Evolutionary conservation across 2,329 filamentous ascomycete genomes (phyloP), one percentile per base, ranked within the genome.

Genomic region (Magnaporthiopsis rhizophila): DNA sequence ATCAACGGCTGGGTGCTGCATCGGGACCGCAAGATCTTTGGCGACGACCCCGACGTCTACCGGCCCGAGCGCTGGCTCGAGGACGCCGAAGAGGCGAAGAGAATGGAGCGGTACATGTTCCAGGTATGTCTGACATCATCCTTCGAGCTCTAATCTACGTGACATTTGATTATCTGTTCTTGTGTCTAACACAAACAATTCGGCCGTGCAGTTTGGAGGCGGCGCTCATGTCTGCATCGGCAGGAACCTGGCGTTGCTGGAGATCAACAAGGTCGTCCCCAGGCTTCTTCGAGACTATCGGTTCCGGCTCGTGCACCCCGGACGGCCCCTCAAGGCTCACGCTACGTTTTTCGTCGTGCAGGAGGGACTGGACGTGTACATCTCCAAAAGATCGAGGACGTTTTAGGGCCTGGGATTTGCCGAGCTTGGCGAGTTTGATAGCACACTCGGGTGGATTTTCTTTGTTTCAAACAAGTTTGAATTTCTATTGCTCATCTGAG

Each of bases 291-390:
- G 81, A n/a, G 79, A 84, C 66, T 86, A 81, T 69, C 74, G 81
- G 59, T 80, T 86, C 66, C 75, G 81, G 70, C 74, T 86, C 32
- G 77, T 80, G n/a, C 75, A 81, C 65, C 81, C 81, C 0, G 75
- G 77, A 12, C 75, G 79, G 58, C 76, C 80, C 62, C 74, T 86
- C 68, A 78, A 77, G 65, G 81, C 82, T n/a, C 79, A 82, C 64
- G 79, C 83, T 26, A 84, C 82, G 3, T 86, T 86, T 72, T 86
- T 87, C 68, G 83, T 86, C 12, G 82, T 86, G 12, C 84, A 86
- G 71, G 76, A 80, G 62, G 83, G 84, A 0, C 69, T 86, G 66
- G 77, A 84, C 61, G 82, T 85, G 61, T 83, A 76, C 68, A 75
- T 82, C 65, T 76, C 59, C 2, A 61, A 34, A n/a, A 61, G 38